Percentiles rank a stretch among this genome's conserved stretches.
phyloP scores from a whole-genome alignment of 139 green algal genomes.

The Bryopsis sp. region DNA sequence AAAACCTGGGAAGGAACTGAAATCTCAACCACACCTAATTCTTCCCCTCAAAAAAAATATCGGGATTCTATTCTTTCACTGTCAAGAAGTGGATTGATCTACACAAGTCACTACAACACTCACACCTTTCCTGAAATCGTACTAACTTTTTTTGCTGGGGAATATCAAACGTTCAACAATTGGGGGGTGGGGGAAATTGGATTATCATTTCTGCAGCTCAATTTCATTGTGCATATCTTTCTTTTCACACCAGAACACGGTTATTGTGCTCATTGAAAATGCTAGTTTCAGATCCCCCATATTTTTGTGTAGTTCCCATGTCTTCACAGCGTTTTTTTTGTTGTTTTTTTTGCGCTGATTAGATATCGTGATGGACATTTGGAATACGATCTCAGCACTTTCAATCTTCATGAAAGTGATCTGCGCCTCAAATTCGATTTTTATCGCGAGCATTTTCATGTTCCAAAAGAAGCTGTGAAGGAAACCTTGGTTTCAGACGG shows the following conservation, averaged over 20 bases:
- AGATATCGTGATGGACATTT: neutral
- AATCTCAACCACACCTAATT: neutral
- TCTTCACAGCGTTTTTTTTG: neutral
- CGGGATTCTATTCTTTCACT: neutral
- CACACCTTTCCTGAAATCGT: too few species aligned
- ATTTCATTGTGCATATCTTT: too few species aligned
- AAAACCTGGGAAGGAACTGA: neutral
- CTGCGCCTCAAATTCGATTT: neutral
- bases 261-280: constrained; percentile 2
- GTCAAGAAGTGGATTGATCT: neutral
- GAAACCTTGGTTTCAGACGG: too few species aligned
- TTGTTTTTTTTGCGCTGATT: neutral
- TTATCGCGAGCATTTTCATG: neutral
- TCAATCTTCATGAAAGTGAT: too few species aligned
- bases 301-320: neutral
- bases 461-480: too few species aligned
- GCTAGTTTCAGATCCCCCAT: neutral
- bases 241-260: neutral
- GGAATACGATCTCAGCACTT: neutral
- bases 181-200: too few species aligned
- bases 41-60: neutral
- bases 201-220: too few species aligned
- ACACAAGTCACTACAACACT: too few species aligned
- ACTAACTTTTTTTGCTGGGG: too few species aligned
- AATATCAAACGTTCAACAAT: too few species aligned